These are phyloP conservation scores for Arabidopsis thaliana DNA, from an alignment of 345 rosid genomes.

Conservation along the genomic window TAIR10.1 NC_003070.9:24158001-24158500, in stretches of 20 bases:
- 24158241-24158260: slow-evolving; percentile 68
- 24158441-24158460: slow-evolving; percentile 29
- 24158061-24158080: slow-evolving; percentile 78
- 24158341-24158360: not conserved
- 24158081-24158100: slow-evolving; percentile 91
- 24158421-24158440: slow-evolving; percentile 20
- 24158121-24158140: slow-evolving; percentile 82
- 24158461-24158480: slow-evolving; percentile 22
- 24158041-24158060: slow-evolving; percentile 82
- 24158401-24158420: slow-evolving; percentile 13
- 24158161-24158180: slow-evolving; percentile 48
- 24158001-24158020: slow-evolving; percentile 14
- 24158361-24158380: not conserved
- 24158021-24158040: slow-evolving; percentile 60
- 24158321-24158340: slow-evolving; percentile 72
- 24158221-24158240: slow-evolving; percentile 95
- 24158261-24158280: slow-evolving; percentile 79
- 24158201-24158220: slow-evolving; percentile 90
- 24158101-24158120: slow-evolving; percentile 72
- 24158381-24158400: not conserved
- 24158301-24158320: slow-evolving; percentile 95
- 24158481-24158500: slow-evolving; percentile 17
- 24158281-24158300: slow-evolving; percentile 79
- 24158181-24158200: slow-evolving; percentile 66
- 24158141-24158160: slow-evolving; percentile 84